phyloP scores from a whole-genome alignment of 495 filamentous ascomycete genomes.

The Aspergillus sparsus region DNA sequence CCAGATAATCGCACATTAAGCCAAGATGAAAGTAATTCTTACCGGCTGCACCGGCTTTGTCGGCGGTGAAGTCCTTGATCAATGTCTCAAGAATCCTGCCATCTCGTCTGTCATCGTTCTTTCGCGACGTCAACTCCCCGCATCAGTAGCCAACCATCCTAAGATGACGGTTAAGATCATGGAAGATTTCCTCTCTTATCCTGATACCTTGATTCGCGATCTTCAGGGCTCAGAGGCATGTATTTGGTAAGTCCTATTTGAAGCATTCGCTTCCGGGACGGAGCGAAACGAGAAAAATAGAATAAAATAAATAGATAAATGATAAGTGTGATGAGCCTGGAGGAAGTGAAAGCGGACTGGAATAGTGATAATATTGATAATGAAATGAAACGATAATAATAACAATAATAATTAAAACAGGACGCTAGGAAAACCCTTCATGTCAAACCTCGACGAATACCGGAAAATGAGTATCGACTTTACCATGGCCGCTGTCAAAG shows the following conservation, averaged over 20 bases:
- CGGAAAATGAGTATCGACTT: conserved; percentile 45
- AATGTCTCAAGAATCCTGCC: conserved; percentile 42
- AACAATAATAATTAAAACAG: not conserved
- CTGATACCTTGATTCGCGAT: conserved; percentile 33
- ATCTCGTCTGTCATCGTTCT: conserved; percentile 54
- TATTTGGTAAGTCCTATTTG: conserved; percentile 41
- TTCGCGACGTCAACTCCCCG: conserved; percentile 37
- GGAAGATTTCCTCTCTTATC: conserved; percentile 48
- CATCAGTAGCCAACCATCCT: conserved; percentile 22
- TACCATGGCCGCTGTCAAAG: conserved; percentile 42
- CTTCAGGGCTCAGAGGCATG: conserved; percentile 53
- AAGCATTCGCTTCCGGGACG: not conserved
- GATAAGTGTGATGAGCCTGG: no score
- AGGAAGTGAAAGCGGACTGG: no score
- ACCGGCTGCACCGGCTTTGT: conserved; percentile 56
- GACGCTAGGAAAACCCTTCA: conserved; percentile 1
- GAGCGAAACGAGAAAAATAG: no score
- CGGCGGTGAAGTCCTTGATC: conserved; percentile 48
- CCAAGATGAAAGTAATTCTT: conserved; percentile 53
- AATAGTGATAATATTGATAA: no score
- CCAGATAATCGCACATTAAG: no score
- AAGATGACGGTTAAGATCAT: conserved; percentile 49
- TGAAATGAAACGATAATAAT: not conserved
- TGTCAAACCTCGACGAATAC: conserved; percentile 22
- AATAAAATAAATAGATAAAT: no score